These are phyloP conservation scores for Pseudocercospora musae DNA, from an alignment of 2,329 filamentous ascomycete genomes.

Conservation along the genomic window DNA sequence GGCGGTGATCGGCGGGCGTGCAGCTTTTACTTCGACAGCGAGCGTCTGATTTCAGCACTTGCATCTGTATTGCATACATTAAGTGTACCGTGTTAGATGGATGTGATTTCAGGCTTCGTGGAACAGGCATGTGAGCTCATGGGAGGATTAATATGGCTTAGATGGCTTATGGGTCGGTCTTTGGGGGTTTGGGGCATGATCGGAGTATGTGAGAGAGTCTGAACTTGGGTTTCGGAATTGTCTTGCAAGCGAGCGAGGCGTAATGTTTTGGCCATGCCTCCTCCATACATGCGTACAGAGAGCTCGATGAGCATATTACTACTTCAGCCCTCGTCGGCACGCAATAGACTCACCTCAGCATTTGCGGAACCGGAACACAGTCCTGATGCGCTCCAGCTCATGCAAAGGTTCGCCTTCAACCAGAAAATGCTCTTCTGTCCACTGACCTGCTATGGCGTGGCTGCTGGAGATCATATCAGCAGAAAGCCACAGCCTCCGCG, in stretches of 20 bases:
- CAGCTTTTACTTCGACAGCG: not conserved
- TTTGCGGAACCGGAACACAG: not conserved
- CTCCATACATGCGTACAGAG: conserved; percentile 3
- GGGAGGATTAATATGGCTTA: conserved; percentile 1
- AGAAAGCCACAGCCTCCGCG: not conserved
- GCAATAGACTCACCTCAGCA: not conserved
- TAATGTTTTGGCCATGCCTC: conserved; percentile 1
- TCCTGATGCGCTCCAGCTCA: not conserved
- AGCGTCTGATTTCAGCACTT: not conserved
- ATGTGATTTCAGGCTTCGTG: not conserved
- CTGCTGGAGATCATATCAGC: not conserved
- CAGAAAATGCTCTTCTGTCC: not conserved
- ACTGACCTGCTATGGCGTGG: not conserved
- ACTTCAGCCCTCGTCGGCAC: not conserved
- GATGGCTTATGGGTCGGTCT: not conserved
- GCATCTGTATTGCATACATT: not conserved
- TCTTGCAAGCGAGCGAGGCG: not conserved
- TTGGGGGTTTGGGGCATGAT: not conserved
- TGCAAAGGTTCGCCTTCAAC: not conserved
- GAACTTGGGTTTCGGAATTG: not conserved
- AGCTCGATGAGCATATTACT: not conserved
- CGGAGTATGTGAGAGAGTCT: not conserved
- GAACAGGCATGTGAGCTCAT: conserved; percentile 3
- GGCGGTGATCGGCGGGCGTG: not conserved
- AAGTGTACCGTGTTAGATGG: not conserved